phyloP scores from a whole-genome alignment of 2,329 filamentous ascomycete genomes.

The Microdochium paspali region DNA sequence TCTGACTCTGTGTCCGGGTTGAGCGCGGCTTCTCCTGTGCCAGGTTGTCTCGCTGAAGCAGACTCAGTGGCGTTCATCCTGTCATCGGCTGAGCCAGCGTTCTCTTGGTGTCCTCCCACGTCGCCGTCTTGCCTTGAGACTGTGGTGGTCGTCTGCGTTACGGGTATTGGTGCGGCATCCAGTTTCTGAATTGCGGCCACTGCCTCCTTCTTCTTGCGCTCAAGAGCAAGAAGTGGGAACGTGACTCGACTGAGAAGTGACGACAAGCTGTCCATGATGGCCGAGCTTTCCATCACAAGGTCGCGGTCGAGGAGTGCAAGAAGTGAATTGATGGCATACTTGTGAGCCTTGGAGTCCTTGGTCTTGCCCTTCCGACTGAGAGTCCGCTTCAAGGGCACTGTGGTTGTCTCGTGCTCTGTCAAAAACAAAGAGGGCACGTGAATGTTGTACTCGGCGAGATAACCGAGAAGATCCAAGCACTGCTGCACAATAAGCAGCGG shows the following conservation, averaged over 20 bases:
- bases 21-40: conserved; percentile 3
- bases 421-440: conserved; percentile 89
- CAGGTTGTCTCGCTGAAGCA: conserved; percentile 4
- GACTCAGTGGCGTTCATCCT: conserved; percentile 5
- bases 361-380: conserved; percentile 76
- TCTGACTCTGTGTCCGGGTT: conserved; percentile 11
- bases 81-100: conserved; percentile 12
- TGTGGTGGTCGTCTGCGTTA: conserved; percentile 4
- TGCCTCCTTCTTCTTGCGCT: conserved; percentile 51
- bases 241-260: conserved; percentile 83
- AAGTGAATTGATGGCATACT: conserved; percentile 86
- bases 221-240: conserved; percentile 68
- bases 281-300: conserved; percentile 92
- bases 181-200: conserved; percentile 26
- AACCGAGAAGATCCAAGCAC: conserved; percentile 76
- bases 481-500: conserved; percentile 94
- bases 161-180: conserved; percentile 11
- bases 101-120: neutral
- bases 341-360: conserved; percentile 75
- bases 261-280: conserved; percentile 90
- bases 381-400: conserved; percentile 66
- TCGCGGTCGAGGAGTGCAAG: conserved; percentile 84
- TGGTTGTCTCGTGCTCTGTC: conserved; percentile 77
- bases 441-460: conserved; percentile 73
- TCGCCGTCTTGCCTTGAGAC: conserved; percentile 1